These are phyloP conservation scores for Leishmania lainsoni DNA, from an alignment of 208 protist species.

Conservation along the genomic window DNA sequence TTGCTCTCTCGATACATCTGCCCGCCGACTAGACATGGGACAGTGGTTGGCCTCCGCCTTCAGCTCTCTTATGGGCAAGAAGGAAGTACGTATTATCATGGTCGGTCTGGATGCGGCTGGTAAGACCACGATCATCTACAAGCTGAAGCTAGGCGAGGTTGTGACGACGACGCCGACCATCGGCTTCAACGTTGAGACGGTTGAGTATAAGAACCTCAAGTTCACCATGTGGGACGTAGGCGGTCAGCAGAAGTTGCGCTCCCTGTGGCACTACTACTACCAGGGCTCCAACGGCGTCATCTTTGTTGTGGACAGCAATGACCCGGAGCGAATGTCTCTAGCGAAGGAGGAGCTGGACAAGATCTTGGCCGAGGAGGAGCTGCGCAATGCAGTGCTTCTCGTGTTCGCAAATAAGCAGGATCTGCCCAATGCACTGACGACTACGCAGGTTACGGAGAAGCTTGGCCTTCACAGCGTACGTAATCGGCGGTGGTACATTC, in stretches of 20 bases:
- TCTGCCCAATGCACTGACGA: constrained; percentile 97
- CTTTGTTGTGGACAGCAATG: constrained; percentile 98
- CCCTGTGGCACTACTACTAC: constrained; percentile 97
- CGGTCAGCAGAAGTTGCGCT: constrained; percentile 96
- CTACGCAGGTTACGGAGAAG: constrained; percentile 96
- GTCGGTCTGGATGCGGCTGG: constrained; percentile 98
- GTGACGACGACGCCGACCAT: constrained; percentile 97
- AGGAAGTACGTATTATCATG: constrained; percentile 97
- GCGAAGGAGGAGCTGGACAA: constrained; percentile 95
- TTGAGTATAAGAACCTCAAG: constrained; percentile 97
- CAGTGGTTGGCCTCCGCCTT: constrained; percentile 50
- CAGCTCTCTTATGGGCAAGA: constrained; percentile 93
- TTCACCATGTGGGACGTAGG: constrained; percentile 98
- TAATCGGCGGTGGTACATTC: constrained; percentile 94
- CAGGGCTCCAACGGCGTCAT: constrained; percentile 97
- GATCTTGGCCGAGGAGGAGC: constrained; percentile 97
- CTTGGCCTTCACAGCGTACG: constrained; percentile 94
- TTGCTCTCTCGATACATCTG: too few species aligned
- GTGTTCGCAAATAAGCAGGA: constrained; percentile 99
- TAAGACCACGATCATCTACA: constrained; percentile 98
- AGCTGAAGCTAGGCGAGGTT: constrained; percentile 97
- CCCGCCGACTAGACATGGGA: constrained; percentile 10
- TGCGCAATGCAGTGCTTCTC: constrained; percentile 96
- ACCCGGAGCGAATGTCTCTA: constrained; percentile 92
- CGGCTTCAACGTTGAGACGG: constrained; percentile 97